Percentiles rank a stretch among this genome's conserved stretches.
These are phyloP conservation scores for Suillus tomentosus DNA, from an alignment of 768 basidiomycete genomes.

Conservation along the genomic window DNA sequence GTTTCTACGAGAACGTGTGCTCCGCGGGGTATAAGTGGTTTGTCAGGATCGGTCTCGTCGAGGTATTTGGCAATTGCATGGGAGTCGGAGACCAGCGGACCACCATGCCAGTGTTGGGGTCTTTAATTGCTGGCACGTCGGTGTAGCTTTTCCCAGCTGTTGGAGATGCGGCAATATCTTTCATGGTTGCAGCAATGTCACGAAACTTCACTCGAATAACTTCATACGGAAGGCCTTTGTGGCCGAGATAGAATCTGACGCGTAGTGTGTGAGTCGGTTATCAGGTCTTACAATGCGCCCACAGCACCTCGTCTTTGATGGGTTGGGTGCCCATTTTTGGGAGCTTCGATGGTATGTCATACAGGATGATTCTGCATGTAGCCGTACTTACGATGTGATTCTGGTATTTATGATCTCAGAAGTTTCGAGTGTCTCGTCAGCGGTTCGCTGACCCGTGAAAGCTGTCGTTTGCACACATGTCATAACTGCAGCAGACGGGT, in stretches of 20 bases:
- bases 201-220: conserved; percentile 54
- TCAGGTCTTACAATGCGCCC: not conserved
- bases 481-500: too few relatives aligned
- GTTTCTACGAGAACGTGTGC: too few relatives aligned
- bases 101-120: conserved; percentile 36
- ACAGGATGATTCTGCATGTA: conserved; percentile 4
- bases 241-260: conserved; percentile 32
- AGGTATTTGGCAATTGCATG: conserved; percentile 47
- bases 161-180: conserved; percentile 8
- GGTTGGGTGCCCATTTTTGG: conserved; percentile 10
- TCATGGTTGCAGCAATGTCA: conserved; percentile 37
- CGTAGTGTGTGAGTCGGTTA: not conserved
- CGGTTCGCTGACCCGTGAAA: not conserved
- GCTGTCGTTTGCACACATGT: too few relatives aligned
- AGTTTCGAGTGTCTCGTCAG: not conserved
- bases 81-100: conserved; percentile 39
- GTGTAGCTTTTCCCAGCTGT: conserved; percentile 34
- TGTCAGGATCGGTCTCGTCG: conserved; percentile 46
- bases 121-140: conserved; percentile 48
- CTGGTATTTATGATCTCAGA: not conserved
- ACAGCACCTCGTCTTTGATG: conserved; percentile 10
- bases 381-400: not conserved
- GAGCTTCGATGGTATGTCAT: conserved; percentile 1
- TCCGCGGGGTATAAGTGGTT: not conserved
- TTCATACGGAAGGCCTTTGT: conserved; percentile 40